These are phyloP conservation scores for Daldinia caldariorum DNA, from an alignment of 495 filamentous ascomycete species.

Conservation along the genomic window DNA sequence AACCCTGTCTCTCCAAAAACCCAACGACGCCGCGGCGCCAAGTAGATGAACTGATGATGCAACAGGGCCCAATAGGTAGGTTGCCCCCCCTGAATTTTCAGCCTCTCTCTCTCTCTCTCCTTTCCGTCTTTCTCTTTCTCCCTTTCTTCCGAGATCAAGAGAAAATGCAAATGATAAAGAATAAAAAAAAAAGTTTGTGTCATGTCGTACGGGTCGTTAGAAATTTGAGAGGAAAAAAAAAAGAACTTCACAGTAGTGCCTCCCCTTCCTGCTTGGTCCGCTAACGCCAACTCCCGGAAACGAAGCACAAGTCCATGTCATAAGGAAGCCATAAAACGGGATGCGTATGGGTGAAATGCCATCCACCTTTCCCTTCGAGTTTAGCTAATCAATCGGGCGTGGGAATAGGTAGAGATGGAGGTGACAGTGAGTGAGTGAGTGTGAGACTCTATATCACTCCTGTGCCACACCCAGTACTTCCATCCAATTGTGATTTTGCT, in stretches of 20 bases:
- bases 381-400: background rate
- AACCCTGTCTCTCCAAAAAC: slow-evolving; percentile 9
- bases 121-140: background rate
- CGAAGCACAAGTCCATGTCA: background rate
- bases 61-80: slow-evolving; percentile 15
- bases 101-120: slow-evolving; percentile 3
- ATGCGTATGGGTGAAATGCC: slow-evolving; percentile 7
- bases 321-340: slow-evolving; percentile 7
- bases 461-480: too few species aligned
- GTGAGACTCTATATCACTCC: background rate
- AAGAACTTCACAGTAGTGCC: slow-evolving; percentile 9
- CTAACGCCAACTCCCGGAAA: slow-evolving; percentile 13
- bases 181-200: slow-evolving; percentile 6
- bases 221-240: background rate
- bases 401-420: background rate
- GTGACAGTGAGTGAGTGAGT: background rate
- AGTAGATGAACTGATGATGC: slow-evolving; percentile 33
- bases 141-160: background rate
- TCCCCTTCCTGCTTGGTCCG: background rate
- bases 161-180: slow-evolving; percentile 1
- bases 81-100: slow-evolving; percentile 16
- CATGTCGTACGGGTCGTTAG: slow-evolving; percentile 40
- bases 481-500: too few species aligned
- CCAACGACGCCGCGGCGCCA: slow-evolving; percentile 33
- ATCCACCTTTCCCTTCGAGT: background rate